Conservation (phyloP, 257 asterid species). For the Solanum bulbocastanum region DNA sequence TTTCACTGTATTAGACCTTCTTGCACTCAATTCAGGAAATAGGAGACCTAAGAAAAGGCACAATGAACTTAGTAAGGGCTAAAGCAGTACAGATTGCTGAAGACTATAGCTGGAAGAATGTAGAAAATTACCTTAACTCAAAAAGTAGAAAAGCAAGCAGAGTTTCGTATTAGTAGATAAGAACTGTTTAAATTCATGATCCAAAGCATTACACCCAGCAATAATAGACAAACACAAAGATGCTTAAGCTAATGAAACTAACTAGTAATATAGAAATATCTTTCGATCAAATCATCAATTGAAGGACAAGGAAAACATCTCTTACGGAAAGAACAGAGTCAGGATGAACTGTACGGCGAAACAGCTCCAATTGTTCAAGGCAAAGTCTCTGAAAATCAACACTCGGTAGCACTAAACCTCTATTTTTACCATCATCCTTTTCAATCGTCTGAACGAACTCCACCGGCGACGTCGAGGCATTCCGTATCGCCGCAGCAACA, state of each 20-base stretch:
- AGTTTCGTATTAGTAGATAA: background rate
- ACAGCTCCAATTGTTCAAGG: conserved; percentile 75
- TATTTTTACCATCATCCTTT: conserved; percentile 25
- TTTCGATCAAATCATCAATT: background rate
- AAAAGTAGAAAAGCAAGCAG: background rate
- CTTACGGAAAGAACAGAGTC: conserved; percentile 68
- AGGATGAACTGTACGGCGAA: conserved; percentile 70
- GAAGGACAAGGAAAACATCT: background rate
- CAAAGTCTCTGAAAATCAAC: conserved; percentile 78
- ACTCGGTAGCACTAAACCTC: conserved; percentile 71
- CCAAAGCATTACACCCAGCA: background rate
- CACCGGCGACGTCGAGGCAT: conserved; percentile 84
- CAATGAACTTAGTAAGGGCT: background rate
- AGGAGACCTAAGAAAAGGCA: background rate
- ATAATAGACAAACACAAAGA: background rate
- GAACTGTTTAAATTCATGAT: background rate
- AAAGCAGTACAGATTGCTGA: background rate
- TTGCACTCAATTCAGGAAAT: background rate
- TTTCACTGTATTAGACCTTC: background rate
- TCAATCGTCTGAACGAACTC: conserved; percentile 71
- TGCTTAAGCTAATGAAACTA: background rate
- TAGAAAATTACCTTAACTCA: background rate
- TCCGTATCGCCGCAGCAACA: conserved; percentile 54
- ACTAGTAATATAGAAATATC: background rate
- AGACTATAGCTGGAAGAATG: background rate